Conservation (phyloP, 2,329 filamentous ascomycete genomes). For the Trichoderma hamatum region DNA sequence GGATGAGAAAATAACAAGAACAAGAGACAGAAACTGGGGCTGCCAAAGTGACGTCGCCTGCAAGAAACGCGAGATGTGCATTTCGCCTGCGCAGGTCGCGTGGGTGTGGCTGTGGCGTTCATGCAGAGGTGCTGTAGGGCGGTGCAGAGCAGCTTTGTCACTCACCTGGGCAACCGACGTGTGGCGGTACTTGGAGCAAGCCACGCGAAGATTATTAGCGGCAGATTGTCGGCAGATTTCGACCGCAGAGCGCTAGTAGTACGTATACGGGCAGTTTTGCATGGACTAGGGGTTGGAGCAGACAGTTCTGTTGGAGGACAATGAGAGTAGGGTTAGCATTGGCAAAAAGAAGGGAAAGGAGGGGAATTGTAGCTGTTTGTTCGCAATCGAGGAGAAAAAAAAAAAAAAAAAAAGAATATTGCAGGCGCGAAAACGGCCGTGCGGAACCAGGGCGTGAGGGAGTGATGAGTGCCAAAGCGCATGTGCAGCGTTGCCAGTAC, state of each 20-base stretch:
- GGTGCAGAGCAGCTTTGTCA: slow-evolving; percentile 31
- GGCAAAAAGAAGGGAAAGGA: neutral
- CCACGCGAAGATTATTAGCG: slow-evolving; percentile 9
- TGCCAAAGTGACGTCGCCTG: slow-evolving; percentile 30
- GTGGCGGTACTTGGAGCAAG: slow-evolving; percentile 31
- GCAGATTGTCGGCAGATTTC: slow-evolving; percentile 23
- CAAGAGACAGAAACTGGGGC: neutral
- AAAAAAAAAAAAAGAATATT: neutral
- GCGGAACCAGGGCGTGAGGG: neutral
- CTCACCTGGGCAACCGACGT: slow-evolving; percentile 33
- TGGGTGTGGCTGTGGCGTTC: slow-evolving; percentile 30
- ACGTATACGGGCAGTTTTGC: slow-evolving; percentile 20
- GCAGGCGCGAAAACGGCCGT: neutral
- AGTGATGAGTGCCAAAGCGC: slow-evolving; percentile 6
- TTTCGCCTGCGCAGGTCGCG: slow-evolving; percentile 17
- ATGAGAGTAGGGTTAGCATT: slow-evolving; percentile 21
- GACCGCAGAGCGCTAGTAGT: slow-evolving; percentile 25
- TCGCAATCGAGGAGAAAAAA: neutral
- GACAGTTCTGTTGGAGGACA: slow-evolving; percentile 12
- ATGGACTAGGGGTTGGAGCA: slow-evolving; percentile 15
- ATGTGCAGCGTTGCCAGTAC: neutral
- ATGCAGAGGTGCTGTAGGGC: slow-evolving; percentile 29
- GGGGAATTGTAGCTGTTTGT: neutral
- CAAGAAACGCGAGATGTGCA: slow-evolving; percentile 27
- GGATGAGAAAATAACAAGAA: neutral